Evolutionary conservation across 208 protist species (phyloP).

Genomic region (Acanthamoeba culbertsoni): DNA sequence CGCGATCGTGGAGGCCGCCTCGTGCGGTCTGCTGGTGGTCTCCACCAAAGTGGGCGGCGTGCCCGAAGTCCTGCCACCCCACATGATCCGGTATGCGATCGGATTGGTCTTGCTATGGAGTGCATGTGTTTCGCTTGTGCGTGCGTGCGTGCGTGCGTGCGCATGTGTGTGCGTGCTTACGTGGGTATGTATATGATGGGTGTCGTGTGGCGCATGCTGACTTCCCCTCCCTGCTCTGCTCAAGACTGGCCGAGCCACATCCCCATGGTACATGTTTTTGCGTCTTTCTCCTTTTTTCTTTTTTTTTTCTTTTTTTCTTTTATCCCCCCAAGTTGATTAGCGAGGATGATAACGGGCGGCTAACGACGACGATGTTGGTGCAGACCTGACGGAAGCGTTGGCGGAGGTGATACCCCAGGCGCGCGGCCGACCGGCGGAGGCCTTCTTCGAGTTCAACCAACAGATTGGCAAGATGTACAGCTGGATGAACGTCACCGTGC

Average conservation of each 20-base stretch:
- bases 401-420: not conserved
- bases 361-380: not conserved
- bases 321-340: no score
- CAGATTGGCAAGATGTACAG: slow-evolving; percentile 92
- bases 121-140: not conserved
- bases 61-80: slow-evolving; percentile 95
- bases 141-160: no score
- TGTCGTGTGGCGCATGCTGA: no score
- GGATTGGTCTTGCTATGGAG: slow-evolving; percentile 82
- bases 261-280: not conserved
- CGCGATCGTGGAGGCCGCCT: slow-evolving; percentile 96
- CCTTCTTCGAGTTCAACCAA: slow-evolving; percentile 88
- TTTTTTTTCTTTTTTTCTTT: no score
- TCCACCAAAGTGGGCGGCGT: slow-evolving; percentile 97
- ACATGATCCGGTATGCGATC: slow-evolving; percentile 92
- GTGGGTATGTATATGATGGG: no score
- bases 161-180: no score
- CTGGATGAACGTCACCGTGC: slow-evolving; percentile 93
- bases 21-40: slow-evolving; percentile 92
- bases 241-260: slow-evolving; percentile 23
- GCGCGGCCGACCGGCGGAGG: slow-evolving; percentile 67
- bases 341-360: not conserved
- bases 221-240: no score
- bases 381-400: slow-evolving; percentile 45
- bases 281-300: no score